Conservation (phyloP, 108 stramenopile genomes). For the Parietichytrium sp. region DNA sequence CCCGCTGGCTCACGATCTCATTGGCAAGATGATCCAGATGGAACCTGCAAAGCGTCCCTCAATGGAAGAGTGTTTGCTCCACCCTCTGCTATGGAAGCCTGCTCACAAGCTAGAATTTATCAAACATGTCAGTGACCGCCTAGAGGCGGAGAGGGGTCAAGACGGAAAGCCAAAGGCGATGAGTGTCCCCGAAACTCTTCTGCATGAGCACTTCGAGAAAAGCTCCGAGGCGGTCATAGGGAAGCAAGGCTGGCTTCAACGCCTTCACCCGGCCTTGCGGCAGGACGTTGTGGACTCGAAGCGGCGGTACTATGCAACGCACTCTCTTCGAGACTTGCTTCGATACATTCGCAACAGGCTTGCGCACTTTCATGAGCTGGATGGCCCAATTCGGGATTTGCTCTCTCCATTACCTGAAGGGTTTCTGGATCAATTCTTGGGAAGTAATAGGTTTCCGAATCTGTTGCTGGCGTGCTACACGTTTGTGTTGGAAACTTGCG, state of each 20-base stretch:
- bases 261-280: slow-evolving; percentile 36
- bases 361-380: slow-evolving; percentile 33
- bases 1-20: slow-evolving; percentile 30
- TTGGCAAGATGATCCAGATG: slow-evolving; percentile 28
- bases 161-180: background rate
- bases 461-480: slow-evolving; percentile 32
- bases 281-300: slow-evolving; percentile 39
- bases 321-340: slow-evolving; percentile 40
- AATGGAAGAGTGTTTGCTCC: slow-evolving; percentile 4
- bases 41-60: slow-evolving; percentile 21
- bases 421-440: background rate
- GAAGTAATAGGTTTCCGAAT: slow-evolving; percentile 28
- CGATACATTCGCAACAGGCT: slow-evolving; percentile 47
- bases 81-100: slow-evolving; percentile 42
- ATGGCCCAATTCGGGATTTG: background rate
- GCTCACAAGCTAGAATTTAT: slow-evolving; percentile 42
- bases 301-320: slow-evolving; percentile 32
- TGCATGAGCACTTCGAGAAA: background rate
- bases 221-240: background rate
- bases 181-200: background rate
- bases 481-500: background rate
- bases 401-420: background rate
- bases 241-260: slow-evolving; percentile 21
- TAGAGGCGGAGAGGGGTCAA: slow-evolving; percentile 20
- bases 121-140: slow-evolving; percentile 41